Evolutionary conservation across 441 rosid genomes (phyloP).

Genomic region (Erodium texanum): DNA sequence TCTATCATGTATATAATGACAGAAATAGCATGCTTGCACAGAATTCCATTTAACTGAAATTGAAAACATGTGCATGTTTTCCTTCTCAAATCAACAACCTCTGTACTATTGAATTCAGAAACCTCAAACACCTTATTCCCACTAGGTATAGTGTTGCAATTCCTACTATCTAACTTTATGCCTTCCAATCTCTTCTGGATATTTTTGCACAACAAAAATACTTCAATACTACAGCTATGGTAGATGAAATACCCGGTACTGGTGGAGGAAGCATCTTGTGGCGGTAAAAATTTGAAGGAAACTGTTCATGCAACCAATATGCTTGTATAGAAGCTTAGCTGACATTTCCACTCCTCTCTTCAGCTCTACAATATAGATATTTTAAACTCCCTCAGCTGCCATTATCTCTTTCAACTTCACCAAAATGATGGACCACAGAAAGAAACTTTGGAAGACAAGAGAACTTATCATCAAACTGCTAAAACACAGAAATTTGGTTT

Average conservation of each 20-base stretch:
- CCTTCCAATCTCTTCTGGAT: too few species aligned
- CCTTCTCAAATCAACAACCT: too few species aligned
- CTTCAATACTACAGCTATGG: too few species aligned
- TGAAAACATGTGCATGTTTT: too few species aligned
- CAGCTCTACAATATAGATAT: neutral
- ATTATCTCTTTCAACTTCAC: neutral
- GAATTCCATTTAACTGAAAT: too few species aligned
- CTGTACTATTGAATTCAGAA: too few species aligned
- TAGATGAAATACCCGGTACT: constrained; percentile 46
- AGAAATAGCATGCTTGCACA: too few species aligned
- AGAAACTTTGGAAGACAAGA: neutral
- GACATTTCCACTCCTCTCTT: constrained; percentile 42
- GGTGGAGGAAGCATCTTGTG: constrained; percentile 46
- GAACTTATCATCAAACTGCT: constrained; percentile 1
- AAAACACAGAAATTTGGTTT: neutral
- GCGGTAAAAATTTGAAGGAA: constrained; percentile 73
- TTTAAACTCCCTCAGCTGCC: constrained; percentile 13
- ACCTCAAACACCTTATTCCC: too few species aligned
- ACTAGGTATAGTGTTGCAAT: too few species aligned
- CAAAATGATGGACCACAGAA: neutral
- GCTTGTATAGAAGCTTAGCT: constrained; percentile 59
- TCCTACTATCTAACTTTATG: too few species aligned
- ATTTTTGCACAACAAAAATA: too few species aligned
- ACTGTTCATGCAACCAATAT: constrained; percentile 86
- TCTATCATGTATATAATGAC: too few species aligned